Percentiles rank a stretch among this genome's conserved stretches.
These are phyloP conservation scores for Agastache rugosa DNA, from an alignment of 257 asterid genomes.

Conservation along the genomic window DNA sequence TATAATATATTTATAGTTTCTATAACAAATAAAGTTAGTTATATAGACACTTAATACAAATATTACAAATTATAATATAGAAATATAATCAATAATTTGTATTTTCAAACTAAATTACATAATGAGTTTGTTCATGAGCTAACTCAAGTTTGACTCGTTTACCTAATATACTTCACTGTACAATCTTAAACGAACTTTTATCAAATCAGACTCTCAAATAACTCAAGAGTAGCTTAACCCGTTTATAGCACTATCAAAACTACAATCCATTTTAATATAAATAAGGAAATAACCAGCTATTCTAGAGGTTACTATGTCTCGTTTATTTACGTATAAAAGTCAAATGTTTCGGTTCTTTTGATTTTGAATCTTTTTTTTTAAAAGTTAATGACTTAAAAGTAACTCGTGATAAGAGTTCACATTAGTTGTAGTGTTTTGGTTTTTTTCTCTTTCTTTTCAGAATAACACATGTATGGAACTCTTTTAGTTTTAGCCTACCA, in stretches of 20 bases:
- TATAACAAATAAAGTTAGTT: no score
- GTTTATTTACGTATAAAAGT: neutral
- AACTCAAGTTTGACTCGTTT: no score
- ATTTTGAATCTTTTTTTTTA: neutral
- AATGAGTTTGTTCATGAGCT: no score
- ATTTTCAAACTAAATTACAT: no score
- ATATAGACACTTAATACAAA: no score
- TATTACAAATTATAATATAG: no score
- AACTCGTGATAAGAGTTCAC: constrained; percentile 3
- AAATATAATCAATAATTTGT: no score
- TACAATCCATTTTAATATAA: neutral
- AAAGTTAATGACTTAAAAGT: neutral
- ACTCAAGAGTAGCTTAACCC: no score
- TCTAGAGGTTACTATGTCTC: neutral
- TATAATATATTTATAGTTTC: no score
- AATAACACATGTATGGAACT: neutral
- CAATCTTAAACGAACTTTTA: no score
- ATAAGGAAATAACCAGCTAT: neutral
- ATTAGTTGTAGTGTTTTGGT: neutral
- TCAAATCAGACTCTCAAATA: neutral
- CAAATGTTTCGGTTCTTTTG: neutral
- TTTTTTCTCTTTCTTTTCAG: neutral
- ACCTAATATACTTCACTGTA: no score
- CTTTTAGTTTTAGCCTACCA: neutral
- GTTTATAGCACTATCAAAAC: neutral